These are phyloP conservation scores for Tympanopsis confertula DNA, from an alignment of 2,329 filamentous ascomycete genomes.

Conservation along the genomic window DNA sequence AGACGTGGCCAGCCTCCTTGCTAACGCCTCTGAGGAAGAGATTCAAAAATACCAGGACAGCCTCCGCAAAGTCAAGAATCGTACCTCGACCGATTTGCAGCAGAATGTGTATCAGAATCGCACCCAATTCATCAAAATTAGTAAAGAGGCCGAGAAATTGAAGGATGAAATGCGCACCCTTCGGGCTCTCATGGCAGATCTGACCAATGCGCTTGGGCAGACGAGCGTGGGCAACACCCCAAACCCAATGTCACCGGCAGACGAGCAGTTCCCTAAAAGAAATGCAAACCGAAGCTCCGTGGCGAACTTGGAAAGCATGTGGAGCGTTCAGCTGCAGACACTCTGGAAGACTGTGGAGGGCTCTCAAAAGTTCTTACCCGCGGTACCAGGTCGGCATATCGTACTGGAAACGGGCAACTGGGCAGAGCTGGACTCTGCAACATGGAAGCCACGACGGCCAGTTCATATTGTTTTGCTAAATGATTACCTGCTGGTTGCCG, in stretches of 20 bases:
- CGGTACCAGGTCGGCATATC: constrained; percentile 59
- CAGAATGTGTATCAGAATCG: constrained; percentile 68
- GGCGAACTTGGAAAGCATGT: constrained; percentile 18
- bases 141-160: constrained; percentile 66
- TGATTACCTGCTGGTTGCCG: constrained; percentile 61
- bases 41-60: constrained; percentile 50
- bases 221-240: constrained; percentile 19
- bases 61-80: constrained; percentile 48
- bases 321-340: constrained; percentile 32
- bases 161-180: constrained; percentile 65
- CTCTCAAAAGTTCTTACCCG: constrained; percentile 65
- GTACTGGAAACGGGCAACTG: constrained; percentile 59
- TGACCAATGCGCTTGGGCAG: constrained; percentile 33
- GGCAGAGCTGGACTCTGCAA: constrained; percentile 67
- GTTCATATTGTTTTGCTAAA: constrained; percentile 62
- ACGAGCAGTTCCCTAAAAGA: constrained; percentile 15
- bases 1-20: constrained; percentile 41
- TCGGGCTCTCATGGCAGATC: constrained; percentile 56
- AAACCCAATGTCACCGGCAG: constrained; percentile 3
- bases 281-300: constrained; percentile 57
- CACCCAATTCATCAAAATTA: constrained; percentile 69
- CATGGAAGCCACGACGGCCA: constrained; percentile 58
- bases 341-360: constrained; percentile 68
- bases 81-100: constrained; percentile 56
- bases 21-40: constrained; percentile 53